A percentile compares a stretch with the other conserved stretches of the same genome.
These are phyloP conservation scores for Xylariales sp. DNA, from an alignment of 2,329 filamentous ascomycete species.

Conservation along the genomic window DNA sequence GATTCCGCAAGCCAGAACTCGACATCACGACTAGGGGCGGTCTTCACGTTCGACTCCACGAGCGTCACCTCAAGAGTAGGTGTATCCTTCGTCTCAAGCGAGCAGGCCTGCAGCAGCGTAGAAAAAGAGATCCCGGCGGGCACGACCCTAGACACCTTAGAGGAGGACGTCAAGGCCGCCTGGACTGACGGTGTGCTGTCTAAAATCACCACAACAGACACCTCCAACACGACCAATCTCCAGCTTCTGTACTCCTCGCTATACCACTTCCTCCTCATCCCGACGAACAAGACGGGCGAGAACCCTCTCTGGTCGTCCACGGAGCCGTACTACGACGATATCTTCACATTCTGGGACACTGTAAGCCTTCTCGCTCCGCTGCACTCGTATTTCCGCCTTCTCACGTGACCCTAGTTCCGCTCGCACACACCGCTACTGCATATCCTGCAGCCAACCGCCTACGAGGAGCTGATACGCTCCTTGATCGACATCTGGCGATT, in stretches of 20 bases:
- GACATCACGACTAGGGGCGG: constrained; percentile 57
- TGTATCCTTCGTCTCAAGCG: constrained; percentile 73
- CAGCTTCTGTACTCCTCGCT: constrained; percentile 74
- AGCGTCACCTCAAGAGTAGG: constrained; percentile 69
- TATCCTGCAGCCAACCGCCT: constrained; percentile 69
- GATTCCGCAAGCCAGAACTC: constrained; percentile 51
- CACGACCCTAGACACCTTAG: constrained; percentile 58
- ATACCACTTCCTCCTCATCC: constrained; percentile 76
- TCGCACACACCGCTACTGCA: constrained; percentile 74
- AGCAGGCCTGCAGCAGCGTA: constrained; percentile 69
- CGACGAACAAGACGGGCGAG: constrained; percentile 77
- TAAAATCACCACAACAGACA: constrained; percentile 71
- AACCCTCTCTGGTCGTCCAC: constrained; percentile 72
- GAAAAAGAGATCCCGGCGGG: constrained; percentile 65
- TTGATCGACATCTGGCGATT: constrained; percentile 75
- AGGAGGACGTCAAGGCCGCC: constrained; percentile 58
- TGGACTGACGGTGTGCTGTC: constrained; percentile 73
- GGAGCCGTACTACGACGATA: constrained; percentile 78
- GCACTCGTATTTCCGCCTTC: background rate
- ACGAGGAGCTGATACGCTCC: constrained; percentile 74
- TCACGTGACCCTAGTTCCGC: constrained; percentile 61
- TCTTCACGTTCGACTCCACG: constrained; percentile 65
- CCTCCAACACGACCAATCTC: constrained; percentile 63
- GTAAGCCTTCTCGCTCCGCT: constrained; percentile 44
- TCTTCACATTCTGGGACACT: constrained; percentile 75